Base-by-base conservation (phyloP, 768 basidiomycete species). In the Chlorophyllum brunneum region DNA sequence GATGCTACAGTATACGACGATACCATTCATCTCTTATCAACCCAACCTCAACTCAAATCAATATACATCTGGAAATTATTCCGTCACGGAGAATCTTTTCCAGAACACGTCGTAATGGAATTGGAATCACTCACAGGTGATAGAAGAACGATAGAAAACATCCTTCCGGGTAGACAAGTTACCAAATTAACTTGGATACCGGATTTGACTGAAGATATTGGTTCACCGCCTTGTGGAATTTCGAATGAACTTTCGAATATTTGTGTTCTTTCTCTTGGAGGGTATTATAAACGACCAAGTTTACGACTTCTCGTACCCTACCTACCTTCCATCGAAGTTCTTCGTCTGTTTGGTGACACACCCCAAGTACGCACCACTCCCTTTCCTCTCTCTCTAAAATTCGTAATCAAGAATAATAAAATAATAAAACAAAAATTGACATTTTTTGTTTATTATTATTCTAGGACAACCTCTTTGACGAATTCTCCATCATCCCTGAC, bases 171-270 rank as follows among this genome's bases (percentile, higher is more conserved):
- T 8, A 20, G 36, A n/a, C 10, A 13, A 3, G 36, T 48, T n/a
- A 37, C 34, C 11, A 48, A 15, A 10, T 26, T 48, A 24, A 48
- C 47, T 16, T 48, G 47, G 47, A 48, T 48, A 38, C 36, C 47
- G 4, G 36, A 26, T n/a, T 24, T 26, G 13, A 24, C n/a, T 16
- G 47, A 48, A 31, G 47, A 48, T 18, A 16, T 9, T 23, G 9
- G 4, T 4, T 27, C 15, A 20, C 47, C 34, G 15, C 36, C 34
- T 26, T 10, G 7, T 20, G 27, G 22, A 5, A 48, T 48, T 33
- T 11, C 22, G 0, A 22, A 23, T 22, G 47, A 48, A 11, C 24
- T 48, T 9, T 29, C 36, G 11, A 38, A 48, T 11, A 16, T 48
- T 3, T 36, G 47, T 8, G 9, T 48, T 1, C 16, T 48, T 29